These are phyloP conservation scores for Penicillium roqueforti DNA, from an alignment of 495 filamentous ascomycete genomes.

Conservation along the genomic window DNA sequence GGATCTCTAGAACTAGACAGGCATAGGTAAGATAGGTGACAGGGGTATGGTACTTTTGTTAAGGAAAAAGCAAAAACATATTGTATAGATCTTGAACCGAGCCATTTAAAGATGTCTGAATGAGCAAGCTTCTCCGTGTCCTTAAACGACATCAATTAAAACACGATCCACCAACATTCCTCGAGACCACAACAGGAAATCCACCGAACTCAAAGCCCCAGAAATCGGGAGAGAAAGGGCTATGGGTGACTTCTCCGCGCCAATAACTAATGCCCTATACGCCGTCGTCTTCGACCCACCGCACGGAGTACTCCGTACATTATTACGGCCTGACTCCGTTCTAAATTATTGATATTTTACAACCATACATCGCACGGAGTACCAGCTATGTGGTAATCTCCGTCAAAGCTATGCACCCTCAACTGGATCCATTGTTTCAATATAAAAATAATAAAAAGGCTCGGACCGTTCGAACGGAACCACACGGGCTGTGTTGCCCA, in stretches of 20 bases:
- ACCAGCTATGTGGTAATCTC: not conserved
- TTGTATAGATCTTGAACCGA: not conserved
- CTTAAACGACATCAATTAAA: not conserved
- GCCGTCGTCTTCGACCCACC: not conserved
- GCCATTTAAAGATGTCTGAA: not conserved
- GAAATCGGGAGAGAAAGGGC: not conserved
- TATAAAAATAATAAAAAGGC: conserved; percentile 20
- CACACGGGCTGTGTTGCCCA: not conserved
- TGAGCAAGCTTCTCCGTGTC: not conserved
- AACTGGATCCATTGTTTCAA: conserved; percentile 12
- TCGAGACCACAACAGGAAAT: no score
- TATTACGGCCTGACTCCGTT: not conserved
- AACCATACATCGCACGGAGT: not conserved
- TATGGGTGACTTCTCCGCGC: not conserved
- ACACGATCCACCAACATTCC: not conserved
- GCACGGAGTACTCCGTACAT: no score
- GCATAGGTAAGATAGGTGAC: not conserved
- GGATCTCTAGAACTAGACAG: not conserved
- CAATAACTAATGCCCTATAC: not conserved
- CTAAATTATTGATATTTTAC: not conserved
- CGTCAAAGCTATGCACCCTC: not conserved
- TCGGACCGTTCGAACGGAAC: conserved; percentile 13
- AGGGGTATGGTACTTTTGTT: not conserved
- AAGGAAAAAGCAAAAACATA: not conserved
- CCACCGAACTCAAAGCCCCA: not conserved